Evolutionary conservation across 1,284 basidiomycete species (phyloP).

Genomic region (Apiotrichum gamsii): DNA sequence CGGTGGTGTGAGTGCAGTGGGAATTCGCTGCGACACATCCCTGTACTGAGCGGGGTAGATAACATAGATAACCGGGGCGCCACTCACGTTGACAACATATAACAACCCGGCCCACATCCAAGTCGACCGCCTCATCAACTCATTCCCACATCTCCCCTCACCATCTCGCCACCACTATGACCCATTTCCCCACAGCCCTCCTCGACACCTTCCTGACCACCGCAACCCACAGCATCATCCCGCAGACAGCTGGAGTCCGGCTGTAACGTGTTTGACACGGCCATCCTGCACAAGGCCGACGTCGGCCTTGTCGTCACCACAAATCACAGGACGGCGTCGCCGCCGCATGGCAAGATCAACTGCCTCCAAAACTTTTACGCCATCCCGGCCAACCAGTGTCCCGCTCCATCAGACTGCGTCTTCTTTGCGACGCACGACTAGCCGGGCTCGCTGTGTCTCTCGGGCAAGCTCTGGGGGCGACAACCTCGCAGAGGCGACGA

Average conservation of each 20-base stretch:
- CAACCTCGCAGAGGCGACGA: too few relatives aligned
- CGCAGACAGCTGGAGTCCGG: constrained; percentile 21
- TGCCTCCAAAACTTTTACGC: constrained; percentile 28
- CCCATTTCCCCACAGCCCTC: constrained; percentile 2
- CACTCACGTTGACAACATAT: too few relatives aligned
- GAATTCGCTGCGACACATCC: too few relatives aligned
- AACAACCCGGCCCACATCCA: too few relatives aligned
- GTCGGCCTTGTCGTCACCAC: constrained; percentile 23
- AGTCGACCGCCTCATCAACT: too few relatives aligned
- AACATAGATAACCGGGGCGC: too few relatives aligned
- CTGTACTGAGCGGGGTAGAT: too few relatives aligned
- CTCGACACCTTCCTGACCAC: constrained; percentile 21
- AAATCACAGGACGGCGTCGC: constrained; percentile 22
- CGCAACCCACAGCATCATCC: constrained; percentile 21
- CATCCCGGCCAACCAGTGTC: constrained; percentile 14
- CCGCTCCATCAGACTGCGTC: constrained; percentile 23
- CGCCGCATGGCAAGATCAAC: constrained; percentile 32
- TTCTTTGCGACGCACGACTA: constrained; percentile 35
- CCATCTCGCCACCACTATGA: background rate
- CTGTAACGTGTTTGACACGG: constrained; percentile 31
- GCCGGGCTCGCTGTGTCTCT: constrained; percentile 31
- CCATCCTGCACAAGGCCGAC: constrained; percentile 31
- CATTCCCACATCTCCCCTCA: too few relatives aligned
- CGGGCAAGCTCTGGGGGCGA: constrained; percentile 32
- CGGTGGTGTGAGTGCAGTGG: too few relatives aligned